These are phyloP conservation scores for Malus hybrid DNA, from an alignment of 331 rosid genomes.

Conservation along the genomic window DNA sequence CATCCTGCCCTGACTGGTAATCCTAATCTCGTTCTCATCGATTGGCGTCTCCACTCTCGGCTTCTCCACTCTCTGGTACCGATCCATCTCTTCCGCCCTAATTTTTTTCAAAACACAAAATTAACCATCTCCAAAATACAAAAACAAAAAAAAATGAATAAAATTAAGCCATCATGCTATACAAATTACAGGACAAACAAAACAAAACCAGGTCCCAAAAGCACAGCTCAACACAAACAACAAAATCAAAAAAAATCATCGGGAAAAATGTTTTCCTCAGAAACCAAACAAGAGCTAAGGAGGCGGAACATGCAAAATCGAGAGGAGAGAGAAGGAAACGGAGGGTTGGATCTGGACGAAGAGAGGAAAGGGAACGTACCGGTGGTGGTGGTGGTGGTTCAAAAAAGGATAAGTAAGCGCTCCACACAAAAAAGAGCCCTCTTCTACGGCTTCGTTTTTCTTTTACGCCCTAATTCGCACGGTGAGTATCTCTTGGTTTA, in stretches of 20 bases:
- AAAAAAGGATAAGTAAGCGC: slow-evolving; percentile 37
- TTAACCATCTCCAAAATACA: not conserved
- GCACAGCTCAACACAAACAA: not conserved
- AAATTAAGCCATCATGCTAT: not conserved
- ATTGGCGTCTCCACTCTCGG: slow-evolving; percentile 83
- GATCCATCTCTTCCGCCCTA: slow-evolving; percentile 60
- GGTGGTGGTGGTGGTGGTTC: slow-evolving; percentile 3
- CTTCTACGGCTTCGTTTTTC: slow-evolving; percentile 94
- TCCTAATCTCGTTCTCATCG: slow-evolving; percentile 90
- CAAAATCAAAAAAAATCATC: not conserved
- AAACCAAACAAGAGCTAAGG: not conserved
- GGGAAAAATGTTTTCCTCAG: not conserved
- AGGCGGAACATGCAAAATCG: not conserved
- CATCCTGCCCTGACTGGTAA: slow-evolving; percentile 97
- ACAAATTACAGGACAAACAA: not conserved
- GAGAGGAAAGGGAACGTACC: slow-evolving; percentile 13
- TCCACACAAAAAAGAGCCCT: slow-evolving; percentile 58
- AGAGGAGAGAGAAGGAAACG: not conserved
- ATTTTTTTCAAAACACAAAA: not conserved
- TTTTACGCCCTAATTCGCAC: slow-evolving; percentile 68
- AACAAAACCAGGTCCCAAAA: not conserved
- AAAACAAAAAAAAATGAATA: too few species aligned
- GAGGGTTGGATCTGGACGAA: slow-evolving; percentile 8
- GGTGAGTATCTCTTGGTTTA: slow-evolving; percentile 20
- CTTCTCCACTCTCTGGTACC: slow-evolving; percentile 97